Percentiles rank a stretch among this genome's conserved stretches.
phyloP scores from a whole-genome alignment of 192 early-diverging fungal species.

The Diversispora eburnea region DNA sequence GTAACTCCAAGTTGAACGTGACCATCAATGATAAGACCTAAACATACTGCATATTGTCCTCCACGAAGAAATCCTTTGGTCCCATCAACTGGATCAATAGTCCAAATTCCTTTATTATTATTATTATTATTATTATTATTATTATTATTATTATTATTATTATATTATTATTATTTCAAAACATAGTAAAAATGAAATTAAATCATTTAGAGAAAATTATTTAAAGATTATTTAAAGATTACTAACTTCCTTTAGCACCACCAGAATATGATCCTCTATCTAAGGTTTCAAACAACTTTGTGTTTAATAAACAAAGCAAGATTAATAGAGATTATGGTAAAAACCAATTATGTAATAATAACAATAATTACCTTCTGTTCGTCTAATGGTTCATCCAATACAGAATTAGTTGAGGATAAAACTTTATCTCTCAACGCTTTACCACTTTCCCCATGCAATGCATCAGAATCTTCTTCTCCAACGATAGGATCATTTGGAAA shows the following conservation, averaged over 20 bases:
- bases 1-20: conserved; percentile 85
- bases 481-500: conserved; percentile 91
- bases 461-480: conserved; percentile 93
- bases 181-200: background rate
- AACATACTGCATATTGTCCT: conserved; percentile 95
- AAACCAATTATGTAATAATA: background rate
- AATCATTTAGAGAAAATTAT: background rate
- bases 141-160: background rate
- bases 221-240: background rate
- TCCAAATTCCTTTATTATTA: conserved; percentile 68
- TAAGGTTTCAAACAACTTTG: conserved; percentile 77
- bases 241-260: conserved; percentile 26
- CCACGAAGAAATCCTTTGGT: conserved; percentile 98
- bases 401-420: conserved; percentile 72
- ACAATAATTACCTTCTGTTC: conserved; percentile 59
- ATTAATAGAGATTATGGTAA: background rate
- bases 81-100: conserved; percentile 91
- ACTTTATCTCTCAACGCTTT: conserved; percentile 71
- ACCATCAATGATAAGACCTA: conserved; percentile 88
- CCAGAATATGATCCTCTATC: conserved; percentile 68
- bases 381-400: conserved; percentile 52
- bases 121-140: background rate
- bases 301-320: no score
- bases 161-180: no score
- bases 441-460: conserved; percentile 69